phyloP scores from a whole-genome alignment of 2,329 filamentous ascomycete genomes.

The Cyphellophora europaea region DNA sequence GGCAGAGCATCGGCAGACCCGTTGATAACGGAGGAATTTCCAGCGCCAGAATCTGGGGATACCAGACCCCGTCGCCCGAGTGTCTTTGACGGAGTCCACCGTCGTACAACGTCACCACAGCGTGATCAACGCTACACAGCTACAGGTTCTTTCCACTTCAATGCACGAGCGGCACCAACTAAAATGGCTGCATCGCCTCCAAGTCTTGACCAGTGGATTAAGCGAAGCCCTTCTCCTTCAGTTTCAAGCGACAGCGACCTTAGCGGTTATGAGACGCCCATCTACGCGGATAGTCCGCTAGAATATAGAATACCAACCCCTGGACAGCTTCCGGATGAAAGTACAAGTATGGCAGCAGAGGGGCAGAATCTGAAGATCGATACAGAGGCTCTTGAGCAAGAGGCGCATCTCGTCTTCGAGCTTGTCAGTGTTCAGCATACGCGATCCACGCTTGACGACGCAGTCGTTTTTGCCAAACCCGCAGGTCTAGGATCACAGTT shows the following conservation, averaged over 20 bases:
- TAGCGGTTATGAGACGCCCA: too few species aligned
- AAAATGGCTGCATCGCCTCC: background rate
- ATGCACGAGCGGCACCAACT: too few species aligned
- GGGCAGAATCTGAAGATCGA: too few species aligned
- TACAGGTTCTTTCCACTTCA: background rate
- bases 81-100: constrained; percentile 7
- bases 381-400: background rate
- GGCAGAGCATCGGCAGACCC: too few species aligned
- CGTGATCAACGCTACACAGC: constrained; percentile 45
- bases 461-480: background rate
- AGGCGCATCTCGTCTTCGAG: background rate
- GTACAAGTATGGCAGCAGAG: too few species aligned
- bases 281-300: too few species aligned
- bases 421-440: background rate
- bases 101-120: constrained; percentile 1
- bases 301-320: too few species aligned
- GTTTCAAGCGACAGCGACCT: background rate
- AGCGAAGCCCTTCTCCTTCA: background rate
- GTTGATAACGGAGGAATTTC: too few species aligned
- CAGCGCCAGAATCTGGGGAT: too few species aligned
- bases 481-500: background rate
- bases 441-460: background rate
- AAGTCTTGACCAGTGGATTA: background rate
- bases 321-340: too few species aligned
- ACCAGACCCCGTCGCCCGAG: constrained; percentile 17